Evolutionary conservation across 1,284 basidiomycete genomes (phyloP).

Genomic region (Cryptococcus sp.): DNA sequence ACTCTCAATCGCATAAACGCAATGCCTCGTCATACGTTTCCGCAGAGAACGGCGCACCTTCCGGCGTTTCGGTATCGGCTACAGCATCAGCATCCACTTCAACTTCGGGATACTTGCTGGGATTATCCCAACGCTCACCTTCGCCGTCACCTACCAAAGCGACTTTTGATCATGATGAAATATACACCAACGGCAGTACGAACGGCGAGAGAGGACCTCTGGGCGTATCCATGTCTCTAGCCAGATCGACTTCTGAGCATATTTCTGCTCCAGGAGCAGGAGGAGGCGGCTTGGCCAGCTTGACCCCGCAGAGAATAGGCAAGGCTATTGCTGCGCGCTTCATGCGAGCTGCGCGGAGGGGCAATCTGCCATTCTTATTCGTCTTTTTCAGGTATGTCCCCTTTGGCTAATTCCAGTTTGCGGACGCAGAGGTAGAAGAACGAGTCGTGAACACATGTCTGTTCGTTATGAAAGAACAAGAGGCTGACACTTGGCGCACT

Average conservation of each 20-base stretch:
- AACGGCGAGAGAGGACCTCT: no score
- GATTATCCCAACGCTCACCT: constrained; percentile 11
- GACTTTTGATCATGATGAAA: constrained; percentile 9
- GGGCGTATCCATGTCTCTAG: background rate
- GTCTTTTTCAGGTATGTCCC: constrained; percentile 42
- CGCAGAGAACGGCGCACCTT: constrained; percentile 10
- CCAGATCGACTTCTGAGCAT: background rate
- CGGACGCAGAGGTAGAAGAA: no score
- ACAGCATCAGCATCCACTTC: constrained; percentile 1
- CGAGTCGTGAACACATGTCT: no score
- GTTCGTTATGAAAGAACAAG: no score
- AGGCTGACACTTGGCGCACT: background rate
- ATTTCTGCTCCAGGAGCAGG: background rate
- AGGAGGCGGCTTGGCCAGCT: background rate
- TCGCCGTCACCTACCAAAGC: constrained; percentile 13
- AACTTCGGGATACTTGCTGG: background rate
- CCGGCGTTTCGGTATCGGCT: constrained; percentile 2
- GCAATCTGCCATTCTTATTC: constrained; percentile 42
- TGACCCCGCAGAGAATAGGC: constrained; percentile 28
- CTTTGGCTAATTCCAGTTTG: no score
- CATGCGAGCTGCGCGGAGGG: constrained; percentile 29
- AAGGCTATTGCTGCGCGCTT: constrained; percentile 31
- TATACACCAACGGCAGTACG: background rate
- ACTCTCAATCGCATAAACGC: constrained; percentile 4
- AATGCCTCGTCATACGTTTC: constrained; percentile 14